phyloP scores from a whole-genome alignment of 177 flowering plant genomes.

The Vitis hybrid region DNA sequence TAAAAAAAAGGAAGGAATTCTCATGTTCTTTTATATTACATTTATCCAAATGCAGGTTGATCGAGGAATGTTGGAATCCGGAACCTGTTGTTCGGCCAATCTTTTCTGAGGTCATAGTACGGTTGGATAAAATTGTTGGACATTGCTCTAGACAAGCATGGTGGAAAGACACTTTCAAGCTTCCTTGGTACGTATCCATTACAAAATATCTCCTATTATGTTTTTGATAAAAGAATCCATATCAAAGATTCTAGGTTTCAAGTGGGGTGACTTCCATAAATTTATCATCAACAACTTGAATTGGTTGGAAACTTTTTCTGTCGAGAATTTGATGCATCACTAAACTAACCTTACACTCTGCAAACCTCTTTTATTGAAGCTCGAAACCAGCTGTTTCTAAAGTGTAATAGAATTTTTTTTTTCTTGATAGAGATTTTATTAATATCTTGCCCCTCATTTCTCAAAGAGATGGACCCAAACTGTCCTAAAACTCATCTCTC shows the following conservation, averaged over 20 bases:
- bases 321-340: no score
- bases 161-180: slow-evolving; percentile 98
- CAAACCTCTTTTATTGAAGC: no score
- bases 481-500: no score
- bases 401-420: no score
- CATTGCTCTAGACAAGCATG: slow-evolving; percentile 81
- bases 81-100: slow-evolving; percentile 71
- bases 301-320: no score
- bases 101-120: slow-evolving; percentile 75
- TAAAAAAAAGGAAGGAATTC: neutral
- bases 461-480: no score
- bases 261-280: no score
- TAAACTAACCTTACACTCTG: no score
- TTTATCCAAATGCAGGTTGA: slow-evolving; percentile 49
- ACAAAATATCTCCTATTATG: neutral
- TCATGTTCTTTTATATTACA: neutral
- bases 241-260: no score
- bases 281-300: neutral
- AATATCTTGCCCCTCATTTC: no score
- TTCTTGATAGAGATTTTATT: no score
- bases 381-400: no score
- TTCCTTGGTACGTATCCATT: slow-evolving; percentile 71
- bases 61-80: slow-evolving; percentile 89
- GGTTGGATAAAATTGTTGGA: slow-evolving; percentile 71
- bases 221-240: neutral